Conservation (phyloP, 306 rosid species). For the Myrica gale region DNA sequence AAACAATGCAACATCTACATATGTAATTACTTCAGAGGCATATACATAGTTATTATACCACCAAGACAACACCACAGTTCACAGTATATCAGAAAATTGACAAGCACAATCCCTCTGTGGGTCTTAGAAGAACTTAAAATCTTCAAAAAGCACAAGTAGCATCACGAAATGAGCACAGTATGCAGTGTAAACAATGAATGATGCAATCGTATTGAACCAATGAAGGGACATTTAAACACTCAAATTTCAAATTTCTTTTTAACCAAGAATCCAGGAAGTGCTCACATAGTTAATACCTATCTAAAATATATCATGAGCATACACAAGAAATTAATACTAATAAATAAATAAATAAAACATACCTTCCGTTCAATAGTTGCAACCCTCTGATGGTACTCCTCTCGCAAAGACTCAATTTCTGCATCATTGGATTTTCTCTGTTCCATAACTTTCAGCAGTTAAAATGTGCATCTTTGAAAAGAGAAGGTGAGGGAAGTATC, state of each 20-base stretch:
- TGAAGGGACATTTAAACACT: not conserved
- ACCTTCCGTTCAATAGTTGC: constrained; percentile 92
- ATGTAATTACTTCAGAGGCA: not conserved
- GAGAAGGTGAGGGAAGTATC: constrained; percentile 12
- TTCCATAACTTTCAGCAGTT: constrained; percentile 41
- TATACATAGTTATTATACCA: not conserved
- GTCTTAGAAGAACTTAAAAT: not conserved
- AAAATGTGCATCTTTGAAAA: constrained; percentile 27
- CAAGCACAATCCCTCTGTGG: not conserved
- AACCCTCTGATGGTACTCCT: constrained; percentile 97
- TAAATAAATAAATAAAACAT: constrained; percentile 19
- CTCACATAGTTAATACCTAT: not conserved
- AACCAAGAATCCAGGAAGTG: constrained; percentile 1
- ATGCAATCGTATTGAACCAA: not conserved
- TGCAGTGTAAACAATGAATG: not conserved
- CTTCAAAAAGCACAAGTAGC: not conserved
- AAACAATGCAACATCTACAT: not conserved
- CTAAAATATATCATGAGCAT: constrained; percentile 5
- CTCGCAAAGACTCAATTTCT: constrained; percentile 90
- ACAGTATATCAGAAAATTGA: constrained; percentile 6
- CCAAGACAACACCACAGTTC: constrained; percentile 11
- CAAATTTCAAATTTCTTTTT: constrained; percentile 16
- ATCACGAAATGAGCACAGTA: not conserved
- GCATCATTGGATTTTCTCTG: constrained; percentile 96
- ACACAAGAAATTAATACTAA: constrained; percentile 15